Evolutionary conservation across 139 green algal genomes (phyloP).

Genomic region (Volvox africanus): DNA sequence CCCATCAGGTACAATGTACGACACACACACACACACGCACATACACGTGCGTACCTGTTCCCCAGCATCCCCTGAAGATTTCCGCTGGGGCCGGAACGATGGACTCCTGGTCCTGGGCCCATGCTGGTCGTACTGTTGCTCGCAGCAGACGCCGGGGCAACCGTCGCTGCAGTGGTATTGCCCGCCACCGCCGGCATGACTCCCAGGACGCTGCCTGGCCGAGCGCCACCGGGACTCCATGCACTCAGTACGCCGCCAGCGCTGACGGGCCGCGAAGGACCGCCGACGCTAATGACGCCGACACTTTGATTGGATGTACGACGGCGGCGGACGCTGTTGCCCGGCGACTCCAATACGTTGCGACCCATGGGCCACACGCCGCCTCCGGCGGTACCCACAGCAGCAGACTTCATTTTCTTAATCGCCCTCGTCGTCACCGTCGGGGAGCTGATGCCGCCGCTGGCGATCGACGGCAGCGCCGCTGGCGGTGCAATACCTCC

Average conservation of each 20-base stretch:
- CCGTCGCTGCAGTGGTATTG: background rate
- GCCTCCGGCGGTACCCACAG: background rate
- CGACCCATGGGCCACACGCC: background rate
- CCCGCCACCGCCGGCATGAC: background rate
- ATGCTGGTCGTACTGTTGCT: background rate
- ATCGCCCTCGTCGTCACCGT: background rate
- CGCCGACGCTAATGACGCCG: background rate
- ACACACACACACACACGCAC: background rate
- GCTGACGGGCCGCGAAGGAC: background rate
- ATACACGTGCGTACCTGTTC: background rate
- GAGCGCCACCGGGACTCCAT: background rate
- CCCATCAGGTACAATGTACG: no score
- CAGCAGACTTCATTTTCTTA: background rate
- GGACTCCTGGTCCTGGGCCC: background rate
- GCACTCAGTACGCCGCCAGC: background rate
- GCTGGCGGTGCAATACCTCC: background rate
- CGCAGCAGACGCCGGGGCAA: background rate
- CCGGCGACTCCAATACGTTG: background rate
- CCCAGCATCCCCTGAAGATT: conserved; percentile 22
- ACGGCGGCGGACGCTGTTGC: background rate
- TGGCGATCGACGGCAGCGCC: background rate
- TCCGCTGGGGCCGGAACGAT: background rate
- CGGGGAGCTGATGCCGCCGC: background rate
- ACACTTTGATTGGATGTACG: background rate
- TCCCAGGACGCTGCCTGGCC: background rate